Base-by-base conservation (phyloP, 305 asterid species). In the Stenogyne calaminthoides region DNA sequence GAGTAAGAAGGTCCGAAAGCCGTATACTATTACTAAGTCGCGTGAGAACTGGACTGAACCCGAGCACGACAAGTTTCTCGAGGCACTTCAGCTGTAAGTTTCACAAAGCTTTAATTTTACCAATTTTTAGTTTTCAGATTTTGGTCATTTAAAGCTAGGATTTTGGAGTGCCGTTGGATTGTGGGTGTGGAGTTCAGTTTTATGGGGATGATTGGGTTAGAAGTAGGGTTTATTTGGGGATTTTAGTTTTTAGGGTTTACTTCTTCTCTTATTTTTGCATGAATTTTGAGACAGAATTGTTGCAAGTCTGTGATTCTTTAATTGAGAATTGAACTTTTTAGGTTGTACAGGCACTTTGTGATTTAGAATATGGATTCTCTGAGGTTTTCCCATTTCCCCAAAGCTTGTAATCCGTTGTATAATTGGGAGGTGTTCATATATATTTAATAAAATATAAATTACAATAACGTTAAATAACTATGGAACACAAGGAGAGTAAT, bases 21-120 rank as follows among this genome's bases (percentile, higher is more conserved):
- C 96, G 14, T 92, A 92, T 79, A 92, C 98, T 64, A 87, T 92
- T 67, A 78, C 88, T 65, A 92, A 92, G 84, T 92, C 96, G 0
- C 86, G 96, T 1, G 96, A 88, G 87, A 90, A 90, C 85, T 92
- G 98, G 98, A 88, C 98, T 1, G 96, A 92, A 20, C 96, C 96
- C 19, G 98, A 92, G 86, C 98, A 92, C 71, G 96, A 92, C 80
- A 92, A 92, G 89, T 92, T 92, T 73, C 91, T 92, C 10, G 98
- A 90, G 76, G 98, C 98, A 12, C 91, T 88, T 3, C 98, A 92
- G 74, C 86, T 92, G 96, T 92, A 80, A 90, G 98, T 87, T 40
- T 20, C 12, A 20, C 27, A 52, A 20, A 3, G 62, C 29, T 71
- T 5, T 52, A n/a, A n/a, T 69, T 73, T 54, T 12, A 20, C 9